Conservation (phyloP, 2,329 filamentous ascomycete genomes). For the Magnaporthales sp. region DNA sequence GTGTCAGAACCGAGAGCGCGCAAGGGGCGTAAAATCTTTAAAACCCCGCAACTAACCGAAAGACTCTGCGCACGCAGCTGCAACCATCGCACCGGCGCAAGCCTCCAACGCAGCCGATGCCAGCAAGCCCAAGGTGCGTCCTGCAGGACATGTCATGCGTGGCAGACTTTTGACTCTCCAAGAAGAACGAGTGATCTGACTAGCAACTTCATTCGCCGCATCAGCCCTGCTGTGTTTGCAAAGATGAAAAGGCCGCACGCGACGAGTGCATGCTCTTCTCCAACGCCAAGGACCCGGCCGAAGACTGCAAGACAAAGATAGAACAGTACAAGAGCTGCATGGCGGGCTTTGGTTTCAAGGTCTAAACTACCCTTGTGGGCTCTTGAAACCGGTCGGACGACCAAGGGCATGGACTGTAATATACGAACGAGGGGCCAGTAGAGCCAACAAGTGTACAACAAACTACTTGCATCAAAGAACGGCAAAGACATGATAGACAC, state of each 20-base stretch:
- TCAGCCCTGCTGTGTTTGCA: slow-evolving; percentile 96
- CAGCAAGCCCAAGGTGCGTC: slow-evolving; percentile 34
- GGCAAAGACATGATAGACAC: neutral
- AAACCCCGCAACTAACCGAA: neutral
- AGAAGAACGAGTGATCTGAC: neutral
- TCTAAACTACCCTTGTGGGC: slow-evolving; percentile 24
- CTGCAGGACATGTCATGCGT: neutral
- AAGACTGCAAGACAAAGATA: slow-evolving; percentile 76
- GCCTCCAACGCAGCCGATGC: slow-evolving; percentile 14
- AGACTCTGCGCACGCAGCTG: slow-evolving; percentile 4
- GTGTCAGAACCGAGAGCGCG: slow-evolving; percentile 5
- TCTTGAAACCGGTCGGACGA: neutral
- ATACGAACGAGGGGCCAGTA: neutral
- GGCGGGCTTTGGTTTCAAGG: slow-evolving; percentile 83
- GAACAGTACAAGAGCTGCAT: slow-evolving; percentile 86
- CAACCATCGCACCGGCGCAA: slow-evolving; percentile 6
- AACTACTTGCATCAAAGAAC: neutral
- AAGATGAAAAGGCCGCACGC: slow-evolving; percentile 80
- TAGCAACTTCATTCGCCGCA: neutral
- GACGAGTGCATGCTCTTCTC: slow-evolving; percentile 99
- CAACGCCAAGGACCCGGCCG: slow-evolving; percentile 68
- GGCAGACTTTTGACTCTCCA: neutral
- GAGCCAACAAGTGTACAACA: neutral
- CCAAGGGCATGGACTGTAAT: neutral
- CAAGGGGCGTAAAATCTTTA: neutral